These are phyloP conservation scores for Neurospora sp. DNA, from an alignment of 495 filamentous ascomycete genomes.

Conservation along the genomic window DNA sequence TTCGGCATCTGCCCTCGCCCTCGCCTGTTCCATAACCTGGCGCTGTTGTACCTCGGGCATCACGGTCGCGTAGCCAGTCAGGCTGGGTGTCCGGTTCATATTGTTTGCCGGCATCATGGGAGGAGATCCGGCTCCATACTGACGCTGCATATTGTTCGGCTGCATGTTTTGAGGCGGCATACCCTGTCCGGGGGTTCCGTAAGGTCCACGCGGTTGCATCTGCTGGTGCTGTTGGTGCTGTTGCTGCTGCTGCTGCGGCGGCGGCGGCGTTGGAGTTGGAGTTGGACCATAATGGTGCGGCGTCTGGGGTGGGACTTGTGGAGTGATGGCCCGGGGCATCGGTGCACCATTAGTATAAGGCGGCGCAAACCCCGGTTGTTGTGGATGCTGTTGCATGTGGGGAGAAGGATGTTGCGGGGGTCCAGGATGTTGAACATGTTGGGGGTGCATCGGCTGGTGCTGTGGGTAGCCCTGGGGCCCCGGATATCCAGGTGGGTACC, in stretches of 20 bases:
- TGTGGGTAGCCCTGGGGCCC: conserved; percentile 15
- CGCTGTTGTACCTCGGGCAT: conserved; percentile 28
- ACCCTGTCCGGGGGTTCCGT: conserved; percentile 14
- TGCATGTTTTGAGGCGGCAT: conserved; percentile 16
- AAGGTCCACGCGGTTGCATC: conserved; percentile 11
- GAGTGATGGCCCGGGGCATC: conserved; percentile 25
- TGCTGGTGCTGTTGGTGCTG: conserved; percentile 21
- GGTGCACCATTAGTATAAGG: conserved; percentile 24
- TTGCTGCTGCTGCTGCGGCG: conserved; percentile 16
- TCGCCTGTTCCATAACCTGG: conserved; percentile 35
- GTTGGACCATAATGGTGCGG: conserved; percentile 19
- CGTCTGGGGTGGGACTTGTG: conserved; percentile 17
- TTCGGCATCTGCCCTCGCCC: conserved; percentile 32
- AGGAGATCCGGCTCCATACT: conserved; percentile 10
- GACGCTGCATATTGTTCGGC: conserved; percentile 15
- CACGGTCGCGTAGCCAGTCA: conserved; percentile 27
- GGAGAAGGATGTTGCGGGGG: conserved; percentile 21
- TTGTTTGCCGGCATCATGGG: conserved; percentile 15
- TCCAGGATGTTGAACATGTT: conserved; percentile 15
- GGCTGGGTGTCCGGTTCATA: conserved; percentile 15
- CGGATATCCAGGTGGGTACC: conserved; percentile 18
- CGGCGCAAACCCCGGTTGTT: conserved; percentile 13
- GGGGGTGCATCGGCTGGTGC: conserved; percentile 14
- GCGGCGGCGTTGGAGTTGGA: conserved; percentile 21
- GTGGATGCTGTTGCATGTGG: conserved; percentile 7